Conservation (phyloP, 352 stramenopile genomes). For the Phytophthora idaei region DNA sequence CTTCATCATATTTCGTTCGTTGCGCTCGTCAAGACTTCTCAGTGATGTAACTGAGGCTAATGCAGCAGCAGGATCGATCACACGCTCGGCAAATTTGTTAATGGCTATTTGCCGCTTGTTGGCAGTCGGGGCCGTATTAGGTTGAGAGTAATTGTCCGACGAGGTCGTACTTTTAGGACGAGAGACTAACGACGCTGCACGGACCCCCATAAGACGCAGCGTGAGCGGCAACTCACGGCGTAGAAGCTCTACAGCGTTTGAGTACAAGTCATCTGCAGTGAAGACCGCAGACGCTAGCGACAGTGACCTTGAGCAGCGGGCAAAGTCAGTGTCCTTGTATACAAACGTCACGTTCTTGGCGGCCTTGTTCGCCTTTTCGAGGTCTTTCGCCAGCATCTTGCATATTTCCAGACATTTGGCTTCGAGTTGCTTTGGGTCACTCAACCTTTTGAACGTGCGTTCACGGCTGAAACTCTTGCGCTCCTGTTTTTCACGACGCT, state of each 20-base stretch:
- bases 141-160: constrained; percentile 6
- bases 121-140: constrained; percentile 4
- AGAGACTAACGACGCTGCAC: constrained; percentile 52
- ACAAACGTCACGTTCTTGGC: constrained; percentile 73
- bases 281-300: constrained; percentile 48
- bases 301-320: constrained; percentile 55
- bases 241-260: constrained; percentile 52
- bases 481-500: constrained; percentile 53
- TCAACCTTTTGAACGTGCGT: constrained; percentile 63
- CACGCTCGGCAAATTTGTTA: constrained; percentile 42
- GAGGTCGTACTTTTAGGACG: constrained; percentile 16
- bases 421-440: constrained; percentile 49
- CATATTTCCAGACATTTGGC: constrained; percentile 75
- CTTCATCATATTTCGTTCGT: constrained; percentile 1
- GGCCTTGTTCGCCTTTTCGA: constrained; percentile 47
- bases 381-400: constrained; percentile 55
- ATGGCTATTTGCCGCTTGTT: constrained; percentile 57
- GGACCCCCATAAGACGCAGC: constrained; percentile 70
- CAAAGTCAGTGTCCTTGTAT: constrained; percentile 75
- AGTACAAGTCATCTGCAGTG: constrained; percentile 53
- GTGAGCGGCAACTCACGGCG: constrained; percentile 71
- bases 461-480: constrained; percentile 84
- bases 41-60: constrained; percentile 3
- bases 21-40: constrained; percentile 5
- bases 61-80: constrained; percentile 13